Conservation (phyloP, 306 rosid species). For the Glycine soja region DNA sequence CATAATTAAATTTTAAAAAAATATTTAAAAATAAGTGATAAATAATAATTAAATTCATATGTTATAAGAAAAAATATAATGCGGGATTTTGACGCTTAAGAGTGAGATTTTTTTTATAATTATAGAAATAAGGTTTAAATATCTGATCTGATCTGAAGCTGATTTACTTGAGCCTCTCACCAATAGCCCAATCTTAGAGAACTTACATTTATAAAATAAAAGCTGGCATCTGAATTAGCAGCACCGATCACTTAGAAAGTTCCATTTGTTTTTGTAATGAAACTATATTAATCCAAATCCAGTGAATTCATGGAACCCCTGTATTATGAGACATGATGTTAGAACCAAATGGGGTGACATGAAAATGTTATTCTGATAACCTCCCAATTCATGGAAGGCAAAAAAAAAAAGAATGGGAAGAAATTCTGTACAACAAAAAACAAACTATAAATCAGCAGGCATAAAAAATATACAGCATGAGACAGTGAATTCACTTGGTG, state of each 20-base stretch:
- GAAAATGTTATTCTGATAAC: conserved; percentile 45
- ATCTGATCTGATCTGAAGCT: not conserved
- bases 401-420: conserved; percentile 34
- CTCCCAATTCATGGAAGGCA: conserved; percentile 45
- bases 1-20: not conserved
- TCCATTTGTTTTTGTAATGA: no score
- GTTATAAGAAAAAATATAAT: not conserved
- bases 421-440: conserved; percentile 52
- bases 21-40: not conserved
- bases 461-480: conserved; percentile 42
- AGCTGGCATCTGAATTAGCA: not conserved
- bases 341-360: conserved; percentile 15
- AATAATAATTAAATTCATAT: not conserved
- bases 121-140: not conserved
- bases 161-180: no score
- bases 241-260: not conserved
- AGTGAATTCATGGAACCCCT: conserved; percentile 20
- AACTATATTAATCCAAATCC: no score
- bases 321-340: not conserved
- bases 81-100: not conserved
- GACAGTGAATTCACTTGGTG: conserved; percentile 35
- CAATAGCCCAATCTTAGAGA: no score
- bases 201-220: not conserved
- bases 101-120: not conserved
- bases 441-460: conserved; percentile 36